Evolutionary conservation across 2,329 filamentous ascomycete species (phyloP), one percentile per base, ranked within the genome.

Genomic region (Ceratocystis eucalypticola): DNA sequence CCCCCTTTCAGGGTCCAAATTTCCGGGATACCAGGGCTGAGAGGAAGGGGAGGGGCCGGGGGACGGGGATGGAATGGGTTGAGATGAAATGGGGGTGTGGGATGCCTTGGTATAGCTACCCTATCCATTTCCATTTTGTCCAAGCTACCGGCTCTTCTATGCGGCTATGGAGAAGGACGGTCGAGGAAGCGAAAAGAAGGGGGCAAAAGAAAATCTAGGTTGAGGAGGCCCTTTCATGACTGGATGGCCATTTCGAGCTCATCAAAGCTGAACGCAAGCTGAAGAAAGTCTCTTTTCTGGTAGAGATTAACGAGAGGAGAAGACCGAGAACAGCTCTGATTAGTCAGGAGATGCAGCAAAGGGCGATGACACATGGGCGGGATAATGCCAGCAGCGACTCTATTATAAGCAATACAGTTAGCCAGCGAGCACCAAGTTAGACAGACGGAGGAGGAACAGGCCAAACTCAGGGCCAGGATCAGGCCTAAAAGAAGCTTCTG

Each of bases 21-120:
- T 59, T 59, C 53, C 17, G 53, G 53, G 53, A 59, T 59, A 59
- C 28, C 53, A 59, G 53, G 53, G 53, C 25, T 59, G 53, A 48
- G 22, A 20, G 61, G 61, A 62, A 46, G 28, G 25, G 53, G 45
- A 20, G 45, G 15, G 15, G 45, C 5, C 30, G 6, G 6, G 30
- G 6, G 30, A 25, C 3, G 15, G 5, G 33, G 53, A 57, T 57
- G 53, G 28, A 25, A 28, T 30, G 20, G 22, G 45, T 7, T 48
- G 17, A 20, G 45, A 48, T 48, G 45, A 12, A 30, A 59, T 33
- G 48, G 25, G 22, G 22, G 28, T 57, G 30, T n/a, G 12, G 12
- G 53, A 59, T 59, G 5, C 53, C 28, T 5, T 59, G 25, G 53
- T n/a, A n/a, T 50, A 8, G 46, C 46, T 50, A n/a, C n/a, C 53